Percentiles rank a stretch among this genome's conserved stretches.
Conservation (phyloP, 805 yeast genomes). For the Diddensiella transvaalensis region DNA sequence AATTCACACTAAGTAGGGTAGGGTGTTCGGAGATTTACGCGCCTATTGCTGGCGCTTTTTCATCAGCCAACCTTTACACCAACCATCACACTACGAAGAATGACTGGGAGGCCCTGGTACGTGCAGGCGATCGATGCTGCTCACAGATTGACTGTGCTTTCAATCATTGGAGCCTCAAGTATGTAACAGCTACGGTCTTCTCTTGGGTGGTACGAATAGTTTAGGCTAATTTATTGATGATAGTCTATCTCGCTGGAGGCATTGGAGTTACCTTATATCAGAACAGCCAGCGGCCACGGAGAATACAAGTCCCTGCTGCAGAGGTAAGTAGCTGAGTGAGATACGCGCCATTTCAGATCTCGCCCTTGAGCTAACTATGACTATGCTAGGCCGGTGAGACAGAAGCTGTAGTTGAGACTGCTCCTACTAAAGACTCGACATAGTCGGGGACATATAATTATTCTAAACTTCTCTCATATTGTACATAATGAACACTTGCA, state of each 20-base stretch:
- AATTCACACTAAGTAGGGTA: too few relatives aligned
- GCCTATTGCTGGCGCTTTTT: neutral
- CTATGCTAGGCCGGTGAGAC: too few relatives aligned
- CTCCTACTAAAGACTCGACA: too few relatives aligned
- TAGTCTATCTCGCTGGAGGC: conserved; percentile 13
- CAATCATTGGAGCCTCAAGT: conserved; percentile 53
- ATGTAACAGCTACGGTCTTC: conserved; percentile 20
- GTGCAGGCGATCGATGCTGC: conserved; percentile 66
- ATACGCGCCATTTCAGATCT: too few relatives aligned
- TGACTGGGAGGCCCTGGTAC: conserved; percentile 58
- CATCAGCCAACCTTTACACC: too few relatives aligned
- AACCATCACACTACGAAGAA: neutral
- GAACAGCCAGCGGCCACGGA: neutral
- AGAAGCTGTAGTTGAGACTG: too few relatives aligned
- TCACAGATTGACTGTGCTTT: conserved; percentile 68
- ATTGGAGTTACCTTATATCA: conserved; percentile 5
- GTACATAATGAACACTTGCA: neutral
- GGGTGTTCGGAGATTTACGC: too few relatives aligned
- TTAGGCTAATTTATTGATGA: neutral
- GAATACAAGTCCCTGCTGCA: neutral
- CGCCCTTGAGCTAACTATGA: too few relatives aligned
- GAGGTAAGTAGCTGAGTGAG: neutral
- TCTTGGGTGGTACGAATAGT: neutral
- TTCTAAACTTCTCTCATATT: too few relatives aligned
- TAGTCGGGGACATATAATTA: too few relatives aligned